Base-by-base conservation (phyloP, 179 eudicot genomes). In the Silene vulgaris region DNA sequence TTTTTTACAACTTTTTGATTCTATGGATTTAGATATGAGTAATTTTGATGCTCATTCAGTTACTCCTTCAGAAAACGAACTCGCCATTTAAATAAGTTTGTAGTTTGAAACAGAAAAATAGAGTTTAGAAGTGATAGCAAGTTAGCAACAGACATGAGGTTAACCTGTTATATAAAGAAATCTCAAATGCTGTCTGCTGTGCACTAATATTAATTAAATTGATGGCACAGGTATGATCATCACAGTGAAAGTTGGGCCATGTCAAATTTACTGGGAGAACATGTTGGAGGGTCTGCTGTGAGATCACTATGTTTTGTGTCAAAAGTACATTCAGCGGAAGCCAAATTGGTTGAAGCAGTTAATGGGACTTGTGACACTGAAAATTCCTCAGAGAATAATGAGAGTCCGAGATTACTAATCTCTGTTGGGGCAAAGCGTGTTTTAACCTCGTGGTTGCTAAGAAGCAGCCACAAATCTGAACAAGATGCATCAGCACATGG, bases 251-350 rank as follows among this genome's bases (percentile, higher is more conserved):
- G 81, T 77, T 92, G 99, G 97, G 83, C 88, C 63, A 59, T 85
- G 52, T 95, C 99, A 62, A 91, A 89, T 74, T 82, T 90, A 83
- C 96, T 95, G 60, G 99, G 99, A 74, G 99, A 90, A 72, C 99
- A 95, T 88, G 97, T 95, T 76, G 99, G 97, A 68, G 99, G 99
- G 75, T 95, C 99, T 54, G 95, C 97, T 73, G 97, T 95, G 77
- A 88, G 97, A 74, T 95, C 99, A 69, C 78, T 95, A 74, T 90
- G 89, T 81, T 90, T 75, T 70, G 93, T 89, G 77, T 93, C 90
- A 70, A 89, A 84, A 83, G 62, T 86, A 66, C 82, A 95, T 85
- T 78, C 74, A 60, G 77, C 73, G 48, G 82, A 80, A 78, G 76
- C 83, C 35, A 83, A 78, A 84, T 60, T 78, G 66, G 78, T 75